Conservation (phyloP, 129 eudicot species). For the Gnaphalium uliginosum region DNA sequence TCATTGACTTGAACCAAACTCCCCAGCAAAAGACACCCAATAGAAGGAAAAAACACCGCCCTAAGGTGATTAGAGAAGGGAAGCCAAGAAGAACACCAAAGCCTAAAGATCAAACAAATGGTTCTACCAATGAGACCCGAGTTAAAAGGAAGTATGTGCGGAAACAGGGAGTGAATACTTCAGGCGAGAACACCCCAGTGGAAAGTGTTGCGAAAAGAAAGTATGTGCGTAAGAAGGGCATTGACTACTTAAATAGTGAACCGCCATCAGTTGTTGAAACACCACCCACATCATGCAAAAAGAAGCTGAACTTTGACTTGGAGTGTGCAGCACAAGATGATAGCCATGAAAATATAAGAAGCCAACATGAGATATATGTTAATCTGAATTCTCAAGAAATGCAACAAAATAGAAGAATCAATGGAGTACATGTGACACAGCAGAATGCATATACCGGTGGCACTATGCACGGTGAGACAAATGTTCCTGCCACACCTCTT, state of each 20-base stretch:
- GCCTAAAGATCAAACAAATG: slow-evolving; percentile 38
- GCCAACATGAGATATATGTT: slow-evolving; percentile 34
- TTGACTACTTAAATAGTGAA: slow-evolving; percentile 28
- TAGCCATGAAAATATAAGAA: slow-evolving; percentile 21
- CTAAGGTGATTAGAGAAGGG: slow-evolving; percentile 73
- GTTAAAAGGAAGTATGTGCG: slow-evolving; percentile 76
- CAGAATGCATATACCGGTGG: not conserved
- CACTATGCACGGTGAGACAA: not conserved
- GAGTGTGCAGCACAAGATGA: slow-evolving; percentile 34
- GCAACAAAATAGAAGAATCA: slow-evolving; percentile 22
- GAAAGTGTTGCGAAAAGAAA: slow-evolving; percentile 51
- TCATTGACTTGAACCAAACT: slow-evolving; percentile 62
- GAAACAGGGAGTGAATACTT: slow-evolving; percentile 37
- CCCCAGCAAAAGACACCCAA: slow-evolving; percentile 61
- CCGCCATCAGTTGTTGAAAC: slow-evolving; percentile 24
- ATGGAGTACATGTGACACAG: slow-evolving; percentile 8
- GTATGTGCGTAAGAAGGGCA: slow-evolving; percentile 61
- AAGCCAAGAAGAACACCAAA: slow-evolving; percentile 64
- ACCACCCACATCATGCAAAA: slow-evolving; percentile 51
- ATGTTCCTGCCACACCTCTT: slow-evolving; percentile 24
- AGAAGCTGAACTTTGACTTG: slow-evolving; percentile 56
- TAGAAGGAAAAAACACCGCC: slow-evolving; percentile 72
- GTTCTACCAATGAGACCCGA: slow-evolving; percentile 31
- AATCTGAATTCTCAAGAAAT: slow-evolving; percentile 28
- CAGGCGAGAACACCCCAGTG: slow-evolving; percentile 15